A percentile compares a stretch with the other conserved stretches of the same genome.
phyloP scores from a whole-genome alignment of 1,284 basidiomycete genomes.

The Singerocomus rubriflavus region DNA sequence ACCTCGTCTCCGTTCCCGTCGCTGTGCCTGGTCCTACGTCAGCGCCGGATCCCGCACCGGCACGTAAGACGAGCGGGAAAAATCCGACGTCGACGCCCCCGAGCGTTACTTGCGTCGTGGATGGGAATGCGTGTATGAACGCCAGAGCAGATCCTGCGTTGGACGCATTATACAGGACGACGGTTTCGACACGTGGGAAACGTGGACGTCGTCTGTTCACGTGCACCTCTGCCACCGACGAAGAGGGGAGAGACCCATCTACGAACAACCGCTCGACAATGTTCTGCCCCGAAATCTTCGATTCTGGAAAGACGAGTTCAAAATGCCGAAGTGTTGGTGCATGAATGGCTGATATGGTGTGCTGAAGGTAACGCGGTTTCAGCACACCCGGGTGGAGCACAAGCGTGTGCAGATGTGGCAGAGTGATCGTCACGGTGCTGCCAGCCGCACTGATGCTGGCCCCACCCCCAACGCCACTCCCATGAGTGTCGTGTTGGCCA shows the following conservation, averaged over 20 bases:
- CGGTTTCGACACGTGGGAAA: slow-evolving; percentile 26
- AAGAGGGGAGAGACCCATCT: slow-evolving; percentile 5
- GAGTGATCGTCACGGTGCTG: slow-evolving; percentile 8
- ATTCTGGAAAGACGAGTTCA: slow-evolving; percentile 33
- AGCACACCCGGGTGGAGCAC: slow-evolving; percentile 30
- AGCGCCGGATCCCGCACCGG: not conserved
- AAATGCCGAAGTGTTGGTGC: slow-evolving; percentile 31
- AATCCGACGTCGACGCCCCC: slow-evolving; percentile 29
- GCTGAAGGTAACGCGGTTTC: slow-evolving; percentile 33
- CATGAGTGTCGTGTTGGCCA: slow-evolving; percentile 3
- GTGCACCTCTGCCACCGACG: not conserved
- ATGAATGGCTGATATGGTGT: slow-evolving; percentile 28
- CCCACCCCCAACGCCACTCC: not conserved
- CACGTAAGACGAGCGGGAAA: slow-evolving; percentile 17
- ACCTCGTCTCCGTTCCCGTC: too few species aligned
- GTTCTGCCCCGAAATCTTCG: slow-evolving; percentile 27
- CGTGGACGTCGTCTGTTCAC: slow-evolving; percentile 16
- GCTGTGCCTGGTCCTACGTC: not conserved
- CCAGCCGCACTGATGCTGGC: not conserved
- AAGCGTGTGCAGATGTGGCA: slow-evolving; percentile 29
- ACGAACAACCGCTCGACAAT: slow-evolving; percentile 22
- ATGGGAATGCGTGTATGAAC: slow-evolving; percentile 29
- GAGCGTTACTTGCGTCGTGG: slow-evolving; percentile 19
- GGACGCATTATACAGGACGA: slow-evolving; percentile 29
- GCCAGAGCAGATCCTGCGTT: slow-evolving; percentile 22